Evolutionary conservation across 2,329 filamentous ascomycete species (phyloP), one percentile per base, ranked within the genome.

Genomic region (Stachybotrys elegans): DNA sequence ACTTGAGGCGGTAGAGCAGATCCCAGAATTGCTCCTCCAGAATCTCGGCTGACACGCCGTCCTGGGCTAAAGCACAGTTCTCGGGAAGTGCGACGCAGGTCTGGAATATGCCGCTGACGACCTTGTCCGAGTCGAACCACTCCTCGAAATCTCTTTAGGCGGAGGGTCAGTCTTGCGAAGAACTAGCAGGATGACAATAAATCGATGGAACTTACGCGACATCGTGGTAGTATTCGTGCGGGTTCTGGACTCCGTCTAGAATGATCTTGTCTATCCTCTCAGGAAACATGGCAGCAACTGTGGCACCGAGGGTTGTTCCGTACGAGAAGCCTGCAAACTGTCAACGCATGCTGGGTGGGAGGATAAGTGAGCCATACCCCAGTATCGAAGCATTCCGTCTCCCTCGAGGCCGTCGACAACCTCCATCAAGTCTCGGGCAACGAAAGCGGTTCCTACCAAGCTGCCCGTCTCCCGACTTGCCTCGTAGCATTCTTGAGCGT

Each of bases 371-470:
- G 36, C 16, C 48, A 40, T 47, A 58, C 67, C 69, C 63, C 61
- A 69, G 47, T 63, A 73, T 9, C 64, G 52, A 5, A 69, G 46
- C 51, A 67, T 40, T 16, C 63, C 61, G 44, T 68, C 66, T 21
- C 65, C 36, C 2, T 53, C 59, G 6, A 70, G 54, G 2, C 68
- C 66, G 40, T 75, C 71, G 1, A 67, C 67, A 41, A 75, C 64
- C 5, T 53, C 43, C 44, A 72, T 65, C 48, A 73, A 57, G 45
- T 76, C 73, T 25, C 71, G 55, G 0, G 63, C 72, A 0, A 62
- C 59, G 47, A 69, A 73, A 0, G 67, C 64, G 0, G 69, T 73
- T 9, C 72, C 68, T 4, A 74, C 51, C 7, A 68, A 50, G 5
- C 43, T 42, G 2, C 61, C 69, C 1, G 53, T 67, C 3, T 63